A percentile compares a stretch with the other conserved stretches of the same genome.
Conservation (phyloP, 306 rosid genomes). For the Quercus agrifolia region DNA sequence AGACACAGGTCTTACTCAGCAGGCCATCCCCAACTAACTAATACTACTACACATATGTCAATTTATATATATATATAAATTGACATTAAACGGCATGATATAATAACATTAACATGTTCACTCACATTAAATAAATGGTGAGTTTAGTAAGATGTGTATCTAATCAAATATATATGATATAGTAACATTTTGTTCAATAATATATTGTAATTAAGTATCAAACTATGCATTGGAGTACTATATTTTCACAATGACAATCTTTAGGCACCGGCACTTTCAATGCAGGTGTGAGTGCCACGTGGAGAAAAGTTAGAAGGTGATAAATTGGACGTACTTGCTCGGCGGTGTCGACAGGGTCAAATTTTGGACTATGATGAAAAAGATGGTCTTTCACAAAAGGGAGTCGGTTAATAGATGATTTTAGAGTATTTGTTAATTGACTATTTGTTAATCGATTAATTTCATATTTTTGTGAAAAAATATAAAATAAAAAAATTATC, state of each 20-base stretch:
- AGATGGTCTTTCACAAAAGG: constrained; percentile 7
- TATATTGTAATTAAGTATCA: too few species aligned
- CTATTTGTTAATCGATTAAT: fast-evolving
- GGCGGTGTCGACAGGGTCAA: constrained; percentile 72
- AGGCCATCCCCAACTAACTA: constrained; percentile 54
- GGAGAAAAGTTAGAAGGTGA: constrained; percentile 49
- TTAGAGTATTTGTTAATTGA: fast-evolving
- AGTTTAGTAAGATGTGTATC: constrained; percentile 25
- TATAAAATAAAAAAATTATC: too few species aligned
- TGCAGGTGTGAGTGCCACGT: constrained; percentile 59
- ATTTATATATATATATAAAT: constrained; percentile 17
- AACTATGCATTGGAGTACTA: neutral
- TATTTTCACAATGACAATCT: constrained; percentile 23
- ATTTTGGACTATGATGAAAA: constrained; percentile 41
- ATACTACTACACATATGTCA: constrained; percentile 36
- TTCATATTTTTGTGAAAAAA: too few species aligned
- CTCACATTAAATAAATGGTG: constrained; percentile 16
- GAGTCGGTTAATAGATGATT: too few species aligned
- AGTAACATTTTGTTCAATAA: too few species aligned
- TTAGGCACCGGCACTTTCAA: constrained; percentile 46
- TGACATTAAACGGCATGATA: constrained; percentile 42
- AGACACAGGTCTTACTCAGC: constrained; percentile 27
- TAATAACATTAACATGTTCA: constrained; percentile 16
- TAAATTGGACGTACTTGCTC: constrained; percentile 49
- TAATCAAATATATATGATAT: neutral